Base-by-base conservation (phyloP, 2,329 filamentous ascomycete species). In the Capronia epimyces region DNA sequence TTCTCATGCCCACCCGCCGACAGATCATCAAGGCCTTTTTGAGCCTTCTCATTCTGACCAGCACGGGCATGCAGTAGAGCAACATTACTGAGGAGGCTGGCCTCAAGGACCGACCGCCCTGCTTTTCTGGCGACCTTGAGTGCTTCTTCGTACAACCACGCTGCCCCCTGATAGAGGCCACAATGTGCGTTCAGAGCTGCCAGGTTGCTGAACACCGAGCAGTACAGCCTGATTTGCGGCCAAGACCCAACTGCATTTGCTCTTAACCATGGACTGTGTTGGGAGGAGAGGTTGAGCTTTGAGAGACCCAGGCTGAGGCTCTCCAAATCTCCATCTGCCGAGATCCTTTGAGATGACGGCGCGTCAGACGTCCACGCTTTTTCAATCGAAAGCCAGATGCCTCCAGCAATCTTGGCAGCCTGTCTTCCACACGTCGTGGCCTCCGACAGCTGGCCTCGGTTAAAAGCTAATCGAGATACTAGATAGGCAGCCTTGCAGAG, bases 111-210 rank as follows among this genome's bases (percentile, higher is more conserved):
- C 9, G 16, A 31, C 16, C 43, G 32, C 6, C 20, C 22, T 7
- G 47, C 45, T 20, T 51, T 51, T 52, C 78, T 76, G 18, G 87
- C 87, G 53, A 95, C 79, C 62, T 86, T 88, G 47, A 85, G 75
- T 0, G 89, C 89, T 61, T 93, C 86, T 60, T 96, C 86, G 1
- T 86, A 84, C 60, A 95, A 94, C 65, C 90, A 93, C 0, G 91
- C 71, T 1, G 91, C 91, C 66, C 97, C 91, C 53, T 88, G 83
- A 57, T 89, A 88, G 69, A 95, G 79, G 22, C 93, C 93, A 56
- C 93, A 80, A 58, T 95, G 85, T 1, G 86, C 82, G 60, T 90
- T 95, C 1, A 95, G 74, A 3, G 79, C 78, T 0, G 89, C 89
- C 2, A 95, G 78, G 51, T 89, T 83, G 53, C 83, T 69, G 12